Conservation (phyloP, 2,329 filamentous ascomycete genomes). For the Talaromyces sp. region DNA sequence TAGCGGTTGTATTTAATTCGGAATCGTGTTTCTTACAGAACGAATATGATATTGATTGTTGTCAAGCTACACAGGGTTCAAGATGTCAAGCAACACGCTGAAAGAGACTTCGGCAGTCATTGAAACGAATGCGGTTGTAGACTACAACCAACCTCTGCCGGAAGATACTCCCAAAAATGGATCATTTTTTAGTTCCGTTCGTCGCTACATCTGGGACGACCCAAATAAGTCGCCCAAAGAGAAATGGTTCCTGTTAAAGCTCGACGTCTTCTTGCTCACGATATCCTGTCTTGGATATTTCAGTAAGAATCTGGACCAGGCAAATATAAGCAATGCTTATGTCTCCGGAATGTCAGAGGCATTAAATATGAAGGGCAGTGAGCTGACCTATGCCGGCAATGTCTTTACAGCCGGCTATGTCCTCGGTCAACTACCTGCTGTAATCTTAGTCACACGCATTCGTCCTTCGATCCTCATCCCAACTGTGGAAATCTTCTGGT, state of each 20-base stretch:
- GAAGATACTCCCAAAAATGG: conserved; percentile 35
- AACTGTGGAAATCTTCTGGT: conserved; percentile 29
- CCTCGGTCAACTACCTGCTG: conserved; percentile 39
- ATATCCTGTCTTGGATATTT: conserved; percentile 47
- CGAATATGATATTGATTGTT: neutral
- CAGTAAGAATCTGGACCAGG: conserved; percentile 46
- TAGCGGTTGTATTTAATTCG: neutral
- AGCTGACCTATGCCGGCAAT: conserved; percentile 48
- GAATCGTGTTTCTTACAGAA: neutral
- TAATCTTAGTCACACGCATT: conserved; percentile 39
- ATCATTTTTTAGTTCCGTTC: conserved; percentile 8
- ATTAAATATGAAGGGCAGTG: conserved; percentile 44
- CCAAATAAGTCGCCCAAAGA: conserved; percentile 39
- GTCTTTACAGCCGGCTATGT: conserved; percentile 45
- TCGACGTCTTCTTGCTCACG: conserved; percentile 47
- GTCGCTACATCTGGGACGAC: conserved; percentile 37
- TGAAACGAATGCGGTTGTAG: neutral
- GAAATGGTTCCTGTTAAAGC: conserved; percentile 48
- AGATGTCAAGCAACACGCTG: neutral
- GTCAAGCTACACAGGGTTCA: neutral
- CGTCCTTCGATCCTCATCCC: conserved; percentile 42
- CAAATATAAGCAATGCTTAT: conserved; percentile 50
- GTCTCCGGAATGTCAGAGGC: conserved; percentile 49
- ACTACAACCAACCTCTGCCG: neutral
- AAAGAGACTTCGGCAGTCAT: neutral